Percentiles rank a stretch among this genome's conserved stretches.
Conservation (phyloP, 176 grass and related monocot genomes). For the Metroxylon sagu region DNA sequence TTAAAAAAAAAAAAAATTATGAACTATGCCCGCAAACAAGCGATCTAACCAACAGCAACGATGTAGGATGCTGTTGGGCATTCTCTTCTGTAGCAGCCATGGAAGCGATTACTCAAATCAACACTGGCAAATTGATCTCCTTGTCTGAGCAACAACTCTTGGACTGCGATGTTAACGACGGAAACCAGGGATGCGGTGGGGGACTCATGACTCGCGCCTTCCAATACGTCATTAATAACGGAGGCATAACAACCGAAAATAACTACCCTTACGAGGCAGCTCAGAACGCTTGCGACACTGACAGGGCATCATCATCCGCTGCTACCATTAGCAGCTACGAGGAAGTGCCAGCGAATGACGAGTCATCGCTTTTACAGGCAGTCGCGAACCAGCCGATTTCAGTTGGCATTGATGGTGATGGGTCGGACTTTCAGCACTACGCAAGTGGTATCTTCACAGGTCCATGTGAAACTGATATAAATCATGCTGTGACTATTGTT, state of each 20-base stretch:
- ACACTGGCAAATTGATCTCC: slow-evolving; percentile 34
- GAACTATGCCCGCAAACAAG: slow-evolving; percentile 28
- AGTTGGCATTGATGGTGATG: slow-evolving; percentile 36
- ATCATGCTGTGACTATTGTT: slow-evolving; percentile 56
- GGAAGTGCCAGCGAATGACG: slow-evolving; percentile 38
- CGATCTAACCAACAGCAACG: slow-evolving; percentile 34
- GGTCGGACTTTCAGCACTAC: slow-evolving; percentile 46
- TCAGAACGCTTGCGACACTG: slow-evolving; percentile 23
- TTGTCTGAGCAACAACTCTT: slow-evolving; percentile 77
- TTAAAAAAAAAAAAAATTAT: slow-evolving; percentile 36
- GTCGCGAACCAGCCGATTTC: slow-evolving; percentile 42
- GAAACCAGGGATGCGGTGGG: slow-evolving; percentile 34
- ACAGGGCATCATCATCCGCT: slow-evolving; percentile 13
- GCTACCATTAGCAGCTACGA: slow-evolving; percentile 34
- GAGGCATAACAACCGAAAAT: slow-evolving; percentile 40
- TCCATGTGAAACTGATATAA: slow-evolving; percentile 34
- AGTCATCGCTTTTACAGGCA: slow-evolving; percentile 31
- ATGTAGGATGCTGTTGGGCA: slow-evolving; percentile 70
- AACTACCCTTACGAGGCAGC: slow-evolving; percentile 43
- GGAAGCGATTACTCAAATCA: slow-evolving; percentile 56
- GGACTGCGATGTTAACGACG: slow-evolving; percentile 32
- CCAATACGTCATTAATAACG: slow-evolving; percentile 35
- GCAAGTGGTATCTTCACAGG: slow-evolving; percentile 43
- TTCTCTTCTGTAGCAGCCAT: slow-evolving; percentile 59
- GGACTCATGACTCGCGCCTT: slow-evolving; percentile 38